A percentile compares a stretch with the other conserved stretches of the same genome.
These are phyloP conservation scores for Cyanidioschyzon merolae DNA, from an alignment of 23 red algal species.

Conservation along the genomic window DNA sequence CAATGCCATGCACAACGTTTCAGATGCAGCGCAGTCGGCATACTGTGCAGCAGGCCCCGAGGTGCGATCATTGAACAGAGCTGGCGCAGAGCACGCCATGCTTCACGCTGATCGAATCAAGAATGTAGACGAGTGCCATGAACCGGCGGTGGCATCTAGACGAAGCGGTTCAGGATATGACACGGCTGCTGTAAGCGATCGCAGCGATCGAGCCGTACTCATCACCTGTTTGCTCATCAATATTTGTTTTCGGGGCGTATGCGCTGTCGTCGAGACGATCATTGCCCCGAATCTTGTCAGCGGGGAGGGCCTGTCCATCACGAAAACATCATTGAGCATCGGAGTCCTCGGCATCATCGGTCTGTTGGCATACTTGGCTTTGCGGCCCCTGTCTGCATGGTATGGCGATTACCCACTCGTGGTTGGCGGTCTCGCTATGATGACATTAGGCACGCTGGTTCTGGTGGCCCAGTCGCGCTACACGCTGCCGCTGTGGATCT, in stretches of 20 bases:
- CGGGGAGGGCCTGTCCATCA: slow-evolving; percentile 29
- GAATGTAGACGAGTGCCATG: background rate
- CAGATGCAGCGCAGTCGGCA: background rate
- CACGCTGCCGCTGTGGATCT: slow-evolving; percentile 5
- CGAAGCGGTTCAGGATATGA: background rate
- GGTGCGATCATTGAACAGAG: background rate
- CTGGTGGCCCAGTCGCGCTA: background rate
- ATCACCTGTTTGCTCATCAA: slow-evolving; percentile 75
- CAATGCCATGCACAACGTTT: background rate
- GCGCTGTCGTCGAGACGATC: slow-evolving; percentile 80
- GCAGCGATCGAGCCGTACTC: slow-evolving; percentile 31
- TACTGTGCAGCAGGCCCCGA: background rate
- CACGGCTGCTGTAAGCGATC: background rate
- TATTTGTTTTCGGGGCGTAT: slow-evolving; percentile 64
- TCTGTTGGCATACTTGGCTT: slow-evolving; percentile 53
- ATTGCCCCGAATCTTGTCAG: slow-evolving; percentile 66
- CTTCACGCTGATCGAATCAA: background rate
- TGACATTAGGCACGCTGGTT: slow-evolving; percentile 31
- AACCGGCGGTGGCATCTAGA: background rate
- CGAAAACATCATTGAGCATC: slow-evolving; percentile 32
- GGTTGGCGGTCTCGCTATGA: slow-evolving; percentile 35
- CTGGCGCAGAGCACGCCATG: background rate
- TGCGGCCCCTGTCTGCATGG: slow-evolving; percentile 52
- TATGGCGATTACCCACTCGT: slow-evolving; percentile 52
- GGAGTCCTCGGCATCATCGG: slow-evolving; percentile 58